A percentile compares a stretch with the other conserved stretches of the same genome.
Conservation (phyloP, 148 eudicot species). For the Cornus florida region DNA sequence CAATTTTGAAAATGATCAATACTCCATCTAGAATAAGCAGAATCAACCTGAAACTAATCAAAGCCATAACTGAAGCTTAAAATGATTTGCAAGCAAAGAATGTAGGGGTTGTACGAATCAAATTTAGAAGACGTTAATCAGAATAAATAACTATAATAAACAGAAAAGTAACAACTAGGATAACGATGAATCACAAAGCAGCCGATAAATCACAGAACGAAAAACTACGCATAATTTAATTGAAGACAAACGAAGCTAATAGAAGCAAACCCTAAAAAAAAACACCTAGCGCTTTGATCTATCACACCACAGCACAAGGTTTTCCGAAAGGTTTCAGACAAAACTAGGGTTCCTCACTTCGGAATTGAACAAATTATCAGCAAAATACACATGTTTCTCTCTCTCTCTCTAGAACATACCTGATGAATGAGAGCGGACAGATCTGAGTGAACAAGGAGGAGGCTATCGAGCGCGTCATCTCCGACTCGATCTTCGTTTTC, state of each 20-base stretch:
- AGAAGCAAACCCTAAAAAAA: not conserved
- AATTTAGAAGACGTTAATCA: not conserved
- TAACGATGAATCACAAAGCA: not conserved
- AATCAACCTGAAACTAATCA: not conserved
- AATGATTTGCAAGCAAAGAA: not conserved
- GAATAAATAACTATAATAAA: not conserved
- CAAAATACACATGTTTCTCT: not conserved
- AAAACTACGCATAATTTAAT: not conserved
- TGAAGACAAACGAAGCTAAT: not conserved
- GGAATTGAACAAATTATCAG: not conserved
- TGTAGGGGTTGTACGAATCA: not conserved
- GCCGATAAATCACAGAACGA: not conserved
- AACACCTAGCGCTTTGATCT: not conserved
- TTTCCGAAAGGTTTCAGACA: not conserved
- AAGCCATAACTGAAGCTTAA: not conserved
- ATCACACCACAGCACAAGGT: not conserved
- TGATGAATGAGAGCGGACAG: constrained; percentile 53
- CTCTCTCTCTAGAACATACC: constrained; percentile 24
- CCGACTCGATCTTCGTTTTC: constrained; percentile 1
- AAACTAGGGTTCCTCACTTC: not conserved
- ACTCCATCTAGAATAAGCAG: not conserved
- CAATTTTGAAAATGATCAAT: too few species aligned
- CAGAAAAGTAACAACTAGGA: not conserved
- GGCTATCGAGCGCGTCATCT: constrained; percentile 51
- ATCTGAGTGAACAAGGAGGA: constrained; percentile 65